Evolutionary conservation across 495 filamentous ascomycete species (phyloP), one percentile per base, ranked within the genome.

Genomic region (Cercophora scortea): DNA sequence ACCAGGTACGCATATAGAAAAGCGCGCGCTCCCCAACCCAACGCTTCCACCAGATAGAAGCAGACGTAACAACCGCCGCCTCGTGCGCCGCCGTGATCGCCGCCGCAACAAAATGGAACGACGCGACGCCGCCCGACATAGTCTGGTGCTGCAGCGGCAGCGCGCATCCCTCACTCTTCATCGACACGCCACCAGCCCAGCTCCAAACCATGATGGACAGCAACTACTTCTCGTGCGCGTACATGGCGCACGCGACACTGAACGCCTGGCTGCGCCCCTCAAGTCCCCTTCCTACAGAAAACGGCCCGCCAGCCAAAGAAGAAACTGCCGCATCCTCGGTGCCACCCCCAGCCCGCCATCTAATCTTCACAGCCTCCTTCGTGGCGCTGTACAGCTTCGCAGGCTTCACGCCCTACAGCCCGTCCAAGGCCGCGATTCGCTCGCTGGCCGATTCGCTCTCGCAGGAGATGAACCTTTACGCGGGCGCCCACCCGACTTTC

Each of bases 141-240:
- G 83, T 94, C 32, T 95, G 89, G 89, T 88, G 86, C 57, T 88
- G 85, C 60, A 84, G 85, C 19, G 89, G 89, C 45, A 75, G 78
- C 49, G 76, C 86, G 15, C 66, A 72, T 47, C 88, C 90, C 0
- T 70, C 76, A 0, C 81, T 88, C 50, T 93, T 92, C 67, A 62
- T 87, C 56, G 86, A 94, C 52, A 80, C 83, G 3, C 71, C 80
- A 6, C 55, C 81, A 2, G 68, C 81, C 32, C 72, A 74, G 32
- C 71, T 92, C 59, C 73, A 79, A 36, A 47, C 76, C 47, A 87
- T 90, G 68, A 90, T 94, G 80, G 83, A 88, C 59, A 81, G 80
- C 36, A 89, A 94, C 58, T 96, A 92, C 70, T 89, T 87, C 78
- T 83, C 87, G 9, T 80, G 81, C 18, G 81, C 81, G 15, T 87